Evolutionary conservation across 1,284 basidiomycete genomes (phyloP).

Genomic region (Pulchroboletus neoregius): DNA sequence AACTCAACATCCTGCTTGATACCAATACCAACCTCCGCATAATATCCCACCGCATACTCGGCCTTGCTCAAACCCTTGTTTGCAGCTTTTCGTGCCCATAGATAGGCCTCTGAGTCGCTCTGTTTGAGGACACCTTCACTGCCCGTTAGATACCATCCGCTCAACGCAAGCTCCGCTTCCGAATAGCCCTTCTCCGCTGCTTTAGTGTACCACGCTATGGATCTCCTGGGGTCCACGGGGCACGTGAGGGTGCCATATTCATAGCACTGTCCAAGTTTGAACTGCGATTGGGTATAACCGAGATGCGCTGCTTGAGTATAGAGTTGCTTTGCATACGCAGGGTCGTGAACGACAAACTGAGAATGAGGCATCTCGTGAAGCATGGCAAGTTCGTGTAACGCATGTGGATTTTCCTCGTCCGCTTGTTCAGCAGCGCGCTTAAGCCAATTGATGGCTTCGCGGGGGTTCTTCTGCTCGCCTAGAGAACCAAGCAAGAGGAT

Average conservation of each 20-base stretch:
- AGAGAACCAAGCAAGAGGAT: constrained; percentile 86
- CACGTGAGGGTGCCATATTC: constrained; percentile 91
- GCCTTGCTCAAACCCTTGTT: constrained; percentile 93
- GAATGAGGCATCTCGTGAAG: constrained; percentile 80
- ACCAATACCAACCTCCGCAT: constrained; percentile 96
- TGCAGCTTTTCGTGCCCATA: constrained; percentile 92
- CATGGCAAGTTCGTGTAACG: constrained; percentile 93
- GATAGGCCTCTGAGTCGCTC: constrained; percentile 94
- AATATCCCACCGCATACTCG: constrained; percentile 96
- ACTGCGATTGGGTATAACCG: constrained; percentile 91
- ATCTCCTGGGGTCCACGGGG: constrained; percentile 87
- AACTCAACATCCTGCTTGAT: constrained; percentile 94
- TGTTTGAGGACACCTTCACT: constrained; percentile 96
- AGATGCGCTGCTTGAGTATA: constrained; percentile 92
- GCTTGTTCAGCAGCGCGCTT: constrained; percentile 95
- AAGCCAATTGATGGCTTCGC: constrained; percentile 94
- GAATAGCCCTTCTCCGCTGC: constrained; percentile 94
- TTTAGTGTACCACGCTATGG: constrained; percentile 98
- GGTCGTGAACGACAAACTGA: constrained; percentile 67
- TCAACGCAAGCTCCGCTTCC: constrained; percentile 92
- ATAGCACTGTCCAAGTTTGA: constrained; percentile 92
- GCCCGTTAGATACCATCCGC: constrained; percentile 96
- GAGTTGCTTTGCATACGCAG: constrained; percentile 78
- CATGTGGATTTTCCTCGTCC: constrained; percentile 98
- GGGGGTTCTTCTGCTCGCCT: constrained; percentile 80